phyloP scores from a whole-genome alignment of 2,329 filamentous ascomycete genomes.

The Ophiostoma ulmi region DNA sequence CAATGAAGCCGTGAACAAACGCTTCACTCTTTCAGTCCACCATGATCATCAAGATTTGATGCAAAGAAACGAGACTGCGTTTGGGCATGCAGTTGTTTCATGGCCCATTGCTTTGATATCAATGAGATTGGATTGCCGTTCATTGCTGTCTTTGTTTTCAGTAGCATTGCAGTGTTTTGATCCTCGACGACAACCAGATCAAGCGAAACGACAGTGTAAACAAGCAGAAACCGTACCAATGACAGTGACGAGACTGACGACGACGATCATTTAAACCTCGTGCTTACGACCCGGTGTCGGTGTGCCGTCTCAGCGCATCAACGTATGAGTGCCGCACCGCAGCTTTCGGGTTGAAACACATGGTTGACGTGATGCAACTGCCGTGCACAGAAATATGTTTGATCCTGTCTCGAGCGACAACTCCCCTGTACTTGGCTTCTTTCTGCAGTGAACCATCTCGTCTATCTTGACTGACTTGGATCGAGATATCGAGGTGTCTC shows the following conservation, averaged over 20 bases:
- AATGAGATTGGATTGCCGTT: too few relatives aligned
- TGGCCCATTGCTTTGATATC: too few relatives aligned
- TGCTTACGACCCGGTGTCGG: not conserved
- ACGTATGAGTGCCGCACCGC: not conserved
- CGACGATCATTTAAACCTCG: not conserved
- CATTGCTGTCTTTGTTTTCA: not conserved
- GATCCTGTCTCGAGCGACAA: not conserved
- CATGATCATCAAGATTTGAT: not conserved
- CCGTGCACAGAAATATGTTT: not conserved
- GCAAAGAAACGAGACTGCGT: not conserved
- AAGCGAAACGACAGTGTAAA: not conserved
- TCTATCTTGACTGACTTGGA: not conserved
- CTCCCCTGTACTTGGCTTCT: not conserved
- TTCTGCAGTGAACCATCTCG: not conserved
- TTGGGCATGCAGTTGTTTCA: not conserved
- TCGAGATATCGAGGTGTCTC: not conserved
- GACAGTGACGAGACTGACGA: not conserved
- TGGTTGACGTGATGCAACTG: not conserved
- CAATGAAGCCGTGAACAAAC: not conserved
- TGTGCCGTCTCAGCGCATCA: not conserved
- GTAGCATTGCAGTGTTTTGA: not conserved
- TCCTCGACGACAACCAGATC: not conserved
- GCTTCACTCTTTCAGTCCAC: not conserved
- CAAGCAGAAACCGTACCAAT: not conserved
- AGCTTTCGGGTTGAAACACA: not conserved